Base-by-base conservation (phyloP, 768 basidiomycete genomes). In the Cystofilobasidium capitatum region DNA sequence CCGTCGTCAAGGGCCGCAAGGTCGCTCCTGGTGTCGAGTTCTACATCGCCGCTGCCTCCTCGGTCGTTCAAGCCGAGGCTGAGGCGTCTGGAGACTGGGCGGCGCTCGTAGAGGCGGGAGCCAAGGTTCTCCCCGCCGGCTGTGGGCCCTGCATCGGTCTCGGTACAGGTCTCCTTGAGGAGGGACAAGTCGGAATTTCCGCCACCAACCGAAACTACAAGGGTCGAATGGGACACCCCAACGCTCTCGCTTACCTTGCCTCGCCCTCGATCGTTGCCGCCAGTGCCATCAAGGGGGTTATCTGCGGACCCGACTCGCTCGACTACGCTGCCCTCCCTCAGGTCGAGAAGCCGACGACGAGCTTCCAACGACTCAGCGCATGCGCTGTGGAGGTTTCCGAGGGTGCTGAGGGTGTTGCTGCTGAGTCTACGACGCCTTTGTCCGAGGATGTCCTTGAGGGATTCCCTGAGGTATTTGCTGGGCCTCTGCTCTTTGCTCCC, bases 201-300 rank as follows among this genome's bases (percentile, higher is more conserved):
- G 96, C 96, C 5, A 98, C 94, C 9, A 99, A 99, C 78, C 82
- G 96, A 78, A 99, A 99, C 75, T 99, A 97, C 80, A 98, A 99
- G 80, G 96, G 96, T 4, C 83, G 96, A 5, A 99, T 99, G 96
- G 96, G 96, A 0, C 85, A 87, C 71, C 94, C 96, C 0, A 89
- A 90, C 61, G 94, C 96, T 0, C 84, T 88, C 72, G 94, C 96
- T 0, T 98, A 98, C 79, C 84, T 99, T 47, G 92, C 91, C 6
- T 92, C 90, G 71, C 96, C 96, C 0, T 92, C 91, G 3, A 94
- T 98, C 9, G 96, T 99, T 17, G 94, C 96, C 29, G 93, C 96
- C 4, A 92, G 90, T 64, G 96, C 96, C 1, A 80, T 92, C 55
- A 89, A 88, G 65, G 96, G 96, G 7, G 87, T 86, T 74, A 98